phyloP scores from a whole-genome alignment of 73 alveolate species.

The Symbiodinium natans region DNA sequence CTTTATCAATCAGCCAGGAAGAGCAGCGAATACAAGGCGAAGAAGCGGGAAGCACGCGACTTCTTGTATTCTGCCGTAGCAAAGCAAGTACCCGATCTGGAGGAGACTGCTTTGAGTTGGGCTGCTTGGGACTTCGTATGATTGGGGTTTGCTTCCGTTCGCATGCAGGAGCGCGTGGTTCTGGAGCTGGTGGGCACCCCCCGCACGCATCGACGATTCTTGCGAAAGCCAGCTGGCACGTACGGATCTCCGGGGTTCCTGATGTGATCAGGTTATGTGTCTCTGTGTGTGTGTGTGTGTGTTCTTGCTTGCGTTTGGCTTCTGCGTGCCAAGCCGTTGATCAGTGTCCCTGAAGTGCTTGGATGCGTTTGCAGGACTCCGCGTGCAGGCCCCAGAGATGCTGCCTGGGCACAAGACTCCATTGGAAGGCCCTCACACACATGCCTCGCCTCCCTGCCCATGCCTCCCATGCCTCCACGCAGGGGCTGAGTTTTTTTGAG shows the following conservation, averaged over 20 bases:
- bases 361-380: slow-evolving; percentile 30
- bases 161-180: slow-evolving; percentile 66
- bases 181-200: slow-evolving; percentile 92
- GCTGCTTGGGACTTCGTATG: too few species aligned
- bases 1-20: not conserved
- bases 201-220: slow-evolving; percentile 80
- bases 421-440: slow-evolving; percentile 61
- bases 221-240: slow-evolving; percentile 66
- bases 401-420: slow-evolving; percentile 94
- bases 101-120: not conserved
- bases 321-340: too few species aligned
- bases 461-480: too few species aligned
- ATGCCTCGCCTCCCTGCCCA: not conserved
- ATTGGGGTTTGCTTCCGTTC: too few species aligned
- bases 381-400: slow-evolving; percentile 85
- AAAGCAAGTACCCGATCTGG: slow-evolving; percentile 57
- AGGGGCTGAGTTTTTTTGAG: too few species aligned
- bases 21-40: slow-evolving; percentile 66
- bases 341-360: not conserved
- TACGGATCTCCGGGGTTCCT: slow-evolving; percentile 30
- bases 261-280: not conserved
- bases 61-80: slow-evolving; percentile 45
- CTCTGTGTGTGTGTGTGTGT: too few species aligned
- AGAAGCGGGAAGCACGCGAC: slow-evolving; percentile 41
- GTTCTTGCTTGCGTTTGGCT: too few species aligned